These are phyloP conservation scores for Lasiodiplodia hormozganensis DNA, from an alignment of 2,329 filamentous ascomycete species.

Conservation along the genomic window DNA sequence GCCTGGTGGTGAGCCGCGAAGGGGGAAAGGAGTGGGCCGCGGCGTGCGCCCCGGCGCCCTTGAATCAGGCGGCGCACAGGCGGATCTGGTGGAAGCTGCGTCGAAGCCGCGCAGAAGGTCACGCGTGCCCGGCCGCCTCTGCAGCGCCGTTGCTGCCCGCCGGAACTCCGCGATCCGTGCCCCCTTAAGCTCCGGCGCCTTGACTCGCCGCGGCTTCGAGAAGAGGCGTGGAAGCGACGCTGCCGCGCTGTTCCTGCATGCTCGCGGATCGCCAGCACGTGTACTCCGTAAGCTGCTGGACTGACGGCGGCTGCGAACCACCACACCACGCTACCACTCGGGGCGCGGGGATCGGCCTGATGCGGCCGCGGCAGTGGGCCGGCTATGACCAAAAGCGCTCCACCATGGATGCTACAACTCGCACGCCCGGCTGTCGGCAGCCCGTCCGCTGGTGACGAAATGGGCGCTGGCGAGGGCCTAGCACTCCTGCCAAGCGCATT, in stretches of 20 bases:
- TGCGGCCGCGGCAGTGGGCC: slow-evolving; percentile 19
- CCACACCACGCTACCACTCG: not conserved
- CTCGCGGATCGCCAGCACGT: slow-evolving; percentile 22
- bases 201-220: slow-evolving; percentile 18
- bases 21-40: slow-evolving; percentile 27
- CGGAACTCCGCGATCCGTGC: slow-evolving; percentile 22
- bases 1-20: slow-evolving; percentile 22
- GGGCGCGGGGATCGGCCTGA: slow-evolving; percentile 9
- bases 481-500: slow-evolving; percentile 23
- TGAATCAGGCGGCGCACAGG: slow-evolving; percentile 40
- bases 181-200: slow-evolving; percentile 24
- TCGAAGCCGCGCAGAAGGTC: slow-evolving; percentile 32
- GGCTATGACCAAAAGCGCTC: slow-evolving; percentile 24
- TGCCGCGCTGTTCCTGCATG: slow-evolving; percentile 28
- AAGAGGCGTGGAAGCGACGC: slow-evolving; percentile 14
- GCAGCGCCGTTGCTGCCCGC: slow-evolving; percentile 25
- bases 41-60: slow-evolving; percentile 34
- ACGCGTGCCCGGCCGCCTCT: slow-evolving; percentile 31
- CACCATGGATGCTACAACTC: slow-evolving; percentile 21
- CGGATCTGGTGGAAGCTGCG: slow-evolving; percentile 45
- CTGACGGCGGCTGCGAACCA: slow-evolving; percentile 3
- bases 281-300: not conserved
- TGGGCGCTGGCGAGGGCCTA: slow-evolving; percentile 20
- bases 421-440: slow-evolving; percentile 24
- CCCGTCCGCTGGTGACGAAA: slow-evolving; percentile 17